A percentile compares a stretch with the other conserved stretches of the same genome.
phyloP scores from a whole-genome alignment of 768 basidiomycete species.

The Hysterangium stoloniferum region DNA sequence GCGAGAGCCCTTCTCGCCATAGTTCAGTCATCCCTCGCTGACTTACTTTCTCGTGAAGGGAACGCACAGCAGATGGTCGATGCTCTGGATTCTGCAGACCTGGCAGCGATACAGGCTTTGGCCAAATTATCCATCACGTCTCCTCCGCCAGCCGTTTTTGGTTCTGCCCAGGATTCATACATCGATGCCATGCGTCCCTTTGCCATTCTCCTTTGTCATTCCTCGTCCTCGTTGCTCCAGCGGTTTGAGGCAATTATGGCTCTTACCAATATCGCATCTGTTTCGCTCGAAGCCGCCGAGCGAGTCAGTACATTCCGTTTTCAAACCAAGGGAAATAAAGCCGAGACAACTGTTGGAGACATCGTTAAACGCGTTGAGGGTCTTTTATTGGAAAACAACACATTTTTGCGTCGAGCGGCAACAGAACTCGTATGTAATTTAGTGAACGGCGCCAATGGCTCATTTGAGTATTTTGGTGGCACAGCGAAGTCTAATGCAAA shows the following conservation, averaged over 20 bases:
- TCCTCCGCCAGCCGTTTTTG: conserved; percentile 85
- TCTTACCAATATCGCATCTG: conserved; percentile 87
- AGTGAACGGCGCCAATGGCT: conserved; percentile 62
- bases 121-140: conserved; percentile 92
- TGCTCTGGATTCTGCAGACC: conserved; percentile 34
- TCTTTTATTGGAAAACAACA: conserved; percentile 75
- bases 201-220: conserved; percentile 60
- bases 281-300: conserved; percentile 54
- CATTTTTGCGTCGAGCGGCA: conserved; percentile 76
- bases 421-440: conserved; percentile 92
- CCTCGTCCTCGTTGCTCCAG: conserved; percentile 66
- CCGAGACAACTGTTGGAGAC: conserved; percentile 30
- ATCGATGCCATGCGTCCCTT: conserved; percentile 83
- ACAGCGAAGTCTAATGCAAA: conserved; percentile 27
- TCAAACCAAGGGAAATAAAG: conserved; percentile 19
- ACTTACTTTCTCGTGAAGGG: conserved; percentile 26
- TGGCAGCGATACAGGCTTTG: conserved; percentile 76
- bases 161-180: conserved; percentile 67
- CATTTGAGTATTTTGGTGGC: conserved; percentile 68
- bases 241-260: conserved; percentile 94
- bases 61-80: conserved; percentile 18
- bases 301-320: conserved; percentile 41
- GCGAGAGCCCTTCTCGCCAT: conserved; percentile 54
- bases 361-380: conserved; percentile 62
- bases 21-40: conserved; percentile 36